These are phyloP conservation scores for Penicillium sp. DNA, from an alignment of 2,329 filamentous ascomycete species.

Conservation along the genomic window DNA sequence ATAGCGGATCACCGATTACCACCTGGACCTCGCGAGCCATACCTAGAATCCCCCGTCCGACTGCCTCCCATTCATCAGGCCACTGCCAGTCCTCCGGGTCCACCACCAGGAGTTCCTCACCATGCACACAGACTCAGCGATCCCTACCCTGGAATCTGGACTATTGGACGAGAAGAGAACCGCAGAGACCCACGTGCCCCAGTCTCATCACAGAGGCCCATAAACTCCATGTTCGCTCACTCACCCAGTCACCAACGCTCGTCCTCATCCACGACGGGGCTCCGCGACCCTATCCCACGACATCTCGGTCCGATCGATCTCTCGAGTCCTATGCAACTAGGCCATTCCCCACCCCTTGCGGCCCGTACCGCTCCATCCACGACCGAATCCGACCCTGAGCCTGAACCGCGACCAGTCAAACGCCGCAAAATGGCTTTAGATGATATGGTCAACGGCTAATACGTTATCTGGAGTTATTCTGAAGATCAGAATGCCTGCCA, in stretches of 20 bases:
- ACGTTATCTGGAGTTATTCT: neutral
- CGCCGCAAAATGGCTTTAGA: slow-evolving; percentile 42
- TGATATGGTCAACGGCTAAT: slow-evolving; percentile 42
- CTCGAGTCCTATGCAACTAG: slow-evolving; percentile 16
- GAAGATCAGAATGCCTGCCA: neutral
- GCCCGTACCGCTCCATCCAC: slow-evolving; percentile 13
- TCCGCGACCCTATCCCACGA: slow-evolving; percentile 23
- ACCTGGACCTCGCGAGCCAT: slow-evolving; percentile 29
- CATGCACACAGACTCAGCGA: slow-evolving; percentile 36
- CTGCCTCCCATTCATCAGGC: slow-evolving; percentile 41
- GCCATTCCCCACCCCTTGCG: slow-evolving; percentile 16
- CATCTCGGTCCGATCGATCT: slow-evolving; percentile 22
- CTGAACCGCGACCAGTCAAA: slow-evolving; percentile 32
- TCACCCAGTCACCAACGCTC: slow-evolving; percentile 21
- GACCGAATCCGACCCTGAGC: slow-evolving; percentile 18
- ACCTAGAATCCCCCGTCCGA: slow-evolving; percentile 35
- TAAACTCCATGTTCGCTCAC: slow-evolving; percentile 29
- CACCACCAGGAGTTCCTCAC: slow-evolving; percentile 8
- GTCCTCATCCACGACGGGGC: slow-evolving; percentile 21
- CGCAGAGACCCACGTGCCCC: slow-evolving; percentile 24
- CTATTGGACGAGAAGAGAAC: slow-evolving; percentile 23
- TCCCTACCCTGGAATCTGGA: slow-evolving; percentile 32
- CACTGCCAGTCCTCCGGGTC: slow-evolving; percentile 17
- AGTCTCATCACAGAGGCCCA: slow-evolving; percentile 21
- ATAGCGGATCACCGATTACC: slow-evolving; percentile 25